Base-by-base conservation (phyloP, 1,284 basidiomycete genomes). In the Cryptococcus sp. region DNA sequence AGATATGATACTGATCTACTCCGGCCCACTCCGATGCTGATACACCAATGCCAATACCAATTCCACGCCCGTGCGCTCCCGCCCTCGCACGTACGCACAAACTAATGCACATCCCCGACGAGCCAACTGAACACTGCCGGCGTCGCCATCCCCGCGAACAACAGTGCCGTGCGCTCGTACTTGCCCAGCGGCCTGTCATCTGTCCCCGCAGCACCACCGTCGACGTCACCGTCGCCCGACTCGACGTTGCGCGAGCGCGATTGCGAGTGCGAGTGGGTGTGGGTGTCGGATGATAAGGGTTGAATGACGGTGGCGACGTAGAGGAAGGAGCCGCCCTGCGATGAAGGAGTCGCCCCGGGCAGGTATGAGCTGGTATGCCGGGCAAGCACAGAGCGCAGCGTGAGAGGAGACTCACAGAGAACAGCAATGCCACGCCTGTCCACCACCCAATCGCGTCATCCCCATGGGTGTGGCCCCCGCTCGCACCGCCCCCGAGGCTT, bases 221-320 rank as follows among this genome's bases (percentile, higher is more conserved):
- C 73, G 33, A 60, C 57, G 45, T 59, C 59, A 52, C 49, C 64
- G 46, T 43, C 50, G 16, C 55, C 57, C 12, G 39, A 39, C 11
- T 79, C 60, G 1, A 46, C 71, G 52, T 82, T 66, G 16, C 69
- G 62, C 44, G 69, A 63, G 42, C 69, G 62, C 44, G 69, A 63
- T 38, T 67, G 56, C n/a, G 60, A 60, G 43, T 66, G 56, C 13
- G 60, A 58, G 48, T 79, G 77, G 15, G 79, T 80, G 15, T 87
- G 83, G 42, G 67, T 59, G 24, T 71, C 66, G 3, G 62, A 55
- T 28, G 59, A 59, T 2, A 87, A 80, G 3, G 88, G 85, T 70
- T 91, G 89, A 23, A 93, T 80, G 37, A 92, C 87, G 2, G 93
- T 94, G 0, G 93, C 92, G 36, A 97, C 93, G 71, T 94, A 97